phyloP scores from a whole-genome alignment of 495 filamentous ascomycete species.

The Oidiodendron maius region DNA sequence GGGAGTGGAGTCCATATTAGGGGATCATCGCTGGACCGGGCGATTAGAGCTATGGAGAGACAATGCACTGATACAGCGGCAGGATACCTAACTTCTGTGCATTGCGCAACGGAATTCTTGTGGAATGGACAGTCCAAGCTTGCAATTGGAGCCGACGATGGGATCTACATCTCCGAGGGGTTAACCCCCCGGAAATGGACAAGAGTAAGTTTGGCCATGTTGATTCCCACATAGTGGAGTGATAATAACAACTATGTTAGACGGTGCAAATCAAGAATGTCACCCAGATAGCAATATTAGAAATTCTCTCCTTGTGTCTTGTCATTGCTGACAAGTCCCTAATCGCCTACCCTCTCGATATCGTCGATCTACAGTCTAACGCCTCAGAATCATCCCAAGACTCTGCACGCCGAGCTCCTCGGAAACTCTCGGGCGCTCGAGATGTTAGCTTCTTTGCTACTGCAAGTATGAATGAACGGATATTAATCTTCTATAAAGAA shows the following conservation, averaged over 20 bases:
- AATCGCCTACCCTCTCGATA: constrained; percentile 91
- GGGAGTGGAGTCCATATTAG: constrained; percentile 47
- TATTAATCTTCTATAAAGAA: constrained; percentile 93
- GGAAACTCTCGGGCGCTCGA: constrained; percentile 78
- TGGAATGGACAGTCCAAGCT: constrained; percentile 80
- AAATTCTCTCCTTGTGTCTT: constrained; percentile 89
- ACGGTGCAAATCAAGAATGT: constrained; percentile 69
- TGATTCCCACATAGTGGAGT: neutral
- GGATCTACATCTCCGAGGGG: constrained; percentile 81
- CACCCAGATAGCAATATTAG: constrained; percentile 88
- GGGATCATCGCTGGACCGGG: constrained; percentile 86
- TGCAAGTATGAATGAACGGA: constrained; percentile 93
- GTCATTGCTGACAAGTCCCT: constrained; percentile 86
- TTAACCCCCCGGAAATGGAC: constrained; percentile 85
- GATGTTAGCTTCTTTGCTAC: constrained; percentile 96
- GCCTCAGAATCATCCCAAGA: constrained; percentile 54
- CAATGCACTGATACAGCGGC: constrained; percentile 66
- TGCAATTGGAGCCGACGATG: constrained; percentile 93
- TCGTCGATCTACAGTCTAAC: constrained; percentile 65
- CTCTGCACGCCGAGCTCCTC: constrained; percentile 68
- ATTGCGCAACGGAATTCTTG: constrained; percentile 88
- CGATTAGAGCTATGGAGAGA: constrained; percentile 82
- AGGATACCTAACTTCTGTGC: constrained; percentile 75
- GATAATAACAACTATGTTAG: constrained; percentile 31
- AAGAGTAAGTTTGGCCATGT: constrained; percentile 52